These are phyloP conservation scores for Taphrina confusa DNA, from an alignment of 1,139 yeast genomes.

Conservation along the genomic window DNA sequence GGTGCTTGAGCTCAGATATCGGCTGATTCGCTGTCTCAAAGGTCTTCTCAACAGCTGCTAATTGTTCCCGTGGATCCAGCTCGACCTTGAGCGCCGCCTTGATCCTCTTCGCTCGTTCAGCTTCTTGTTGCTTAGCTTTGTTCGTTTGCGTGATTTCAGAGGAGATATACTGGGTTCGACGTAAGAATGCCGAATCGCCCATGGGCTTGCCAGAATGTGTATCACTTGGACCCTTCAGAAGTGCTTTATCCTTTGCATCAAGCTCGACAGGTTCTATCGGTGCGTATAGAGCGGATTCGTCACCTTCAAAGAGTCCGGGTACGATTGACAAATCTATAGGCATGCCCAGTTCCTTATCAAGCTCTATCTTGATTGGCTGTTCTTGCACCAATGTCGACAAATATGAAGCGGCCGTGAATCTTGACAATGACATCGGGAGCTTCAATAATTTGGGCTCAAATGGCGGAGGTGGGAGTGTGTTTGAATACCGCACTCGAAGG, in stretches of 20 bases:
- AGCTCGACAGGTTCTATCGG: slow-evolving; percentile 45
- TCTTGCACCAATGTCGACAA: slow-evolving; percentile 75
- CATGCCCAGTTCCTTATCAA: slow-evolving; percentile 79
- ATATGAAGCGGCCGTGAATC: slow-evolving; percentile 60
- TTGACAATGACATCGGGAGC: slow-evolving; percentile 51
- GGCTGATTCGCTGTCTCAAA: slow-evolving; percentile 59
- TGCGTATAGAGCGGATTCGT: slow-evolving; percentile 52
- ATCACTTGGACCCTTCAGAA: slow-evolving; percentile 76
- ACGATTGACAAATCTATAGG: slow-evolving; percentile 69
- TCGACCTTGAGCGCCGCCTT: slow-evolving; percentile 27
- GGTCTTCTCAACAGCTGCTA: slow-evolving; percentile 69
- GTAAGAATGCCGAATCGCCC: slow-evolving; percentile 71
- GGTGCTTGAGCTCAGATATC: slow-evolving; percentile 55
- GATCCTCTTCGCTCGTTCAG: slow-evolving; percentile 20
- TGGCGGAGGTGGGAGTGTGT: slow-evolving; percentile 90
- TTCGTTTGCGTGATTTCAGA: slow-evolving; percentile 44
- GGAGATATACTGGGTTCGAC: slow-evolving; percentile 90
- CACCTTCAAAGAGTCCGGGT: slow-evolving; percentile 69
- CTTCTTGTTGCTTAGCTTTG: slow-evolving; percentile 24
- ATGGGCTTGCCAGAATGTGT: slow-evolving; percentile 49
- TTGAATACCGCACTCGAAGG: slow-evolving; percentile 80
- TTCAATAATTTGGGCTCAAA: slow-evolving; percentile 83
- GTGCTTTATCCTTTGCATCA: slow-evolving; percentile 73
- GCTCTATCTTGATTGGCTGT: slow-evolving; percentile 65
- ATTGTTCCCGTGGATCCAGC: slow-evolving; percentile 61